Base-by-base conservation (phyloP, 305 asterid species). In the Andrographis paniculata region DNA sequence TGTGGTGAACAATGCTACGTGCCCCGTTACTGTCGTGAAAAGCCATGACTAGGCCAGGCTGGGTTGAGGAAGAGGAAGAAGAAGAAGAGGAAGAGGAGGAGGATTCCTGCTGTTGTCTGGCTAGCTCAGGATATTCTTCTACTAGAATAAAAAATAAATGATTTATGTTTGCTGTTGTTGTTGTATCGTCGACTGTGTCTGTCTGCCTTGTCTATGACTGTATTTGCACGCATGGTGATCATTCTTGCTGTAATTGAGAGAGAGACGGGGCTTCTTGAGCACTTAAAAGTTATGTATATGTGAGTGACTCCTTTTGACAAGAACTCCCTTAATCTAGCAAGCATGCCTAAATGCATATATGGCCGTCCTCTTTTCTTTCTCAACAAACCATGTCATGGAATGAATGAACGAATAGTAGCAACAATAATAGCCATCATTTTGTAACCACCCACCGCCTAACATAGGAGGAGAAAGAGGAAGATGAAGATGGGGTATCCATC, bases 21-120 rank as follows among this genome's bases (percentile, higher is more conserved):
- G 93, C 28, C 95, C 95, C 0, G 84, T 84, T 39, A 84, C 95
- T 1, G 89, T 81, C 14, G 89, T 81, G 59, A 84, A 81, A 78
- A 45, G 45, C 35, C 74, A 60, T 6, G 76, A 70, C 53, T 77
- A 63, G 60, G 41, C 24, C n/a, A n/a, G n/a, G n/a, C n/a, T n/a
- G n/a, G n/a, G n/a, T n/a, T n/a, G n/a, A n/a, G n/a, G n/a, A n/a
- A n/a, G n/a, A n/a, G n/a, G n/a, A n/a, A n/a, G n/a, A n/a, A n/a
- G n/a, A n/a, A n/a, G n/a, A n/a, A n/a, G n/a, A n/a, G n/a, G n/a
- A n/a, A n/a, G 30, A 27, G 7, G 9, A 4, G 33, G 14, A 9
- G 4, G 6, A 38, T 21, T 39, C 17, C 41, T 41, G 8, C 13
- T 61, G 18, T 16, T 55, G 54, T 4, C n/a, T 38, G 20, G 52